These are phyloP conservation scores for Globisporangium cystogenes DNA, from an alignment of 352 stramenopile genomes.

Conservation along the genomic window DNA sequence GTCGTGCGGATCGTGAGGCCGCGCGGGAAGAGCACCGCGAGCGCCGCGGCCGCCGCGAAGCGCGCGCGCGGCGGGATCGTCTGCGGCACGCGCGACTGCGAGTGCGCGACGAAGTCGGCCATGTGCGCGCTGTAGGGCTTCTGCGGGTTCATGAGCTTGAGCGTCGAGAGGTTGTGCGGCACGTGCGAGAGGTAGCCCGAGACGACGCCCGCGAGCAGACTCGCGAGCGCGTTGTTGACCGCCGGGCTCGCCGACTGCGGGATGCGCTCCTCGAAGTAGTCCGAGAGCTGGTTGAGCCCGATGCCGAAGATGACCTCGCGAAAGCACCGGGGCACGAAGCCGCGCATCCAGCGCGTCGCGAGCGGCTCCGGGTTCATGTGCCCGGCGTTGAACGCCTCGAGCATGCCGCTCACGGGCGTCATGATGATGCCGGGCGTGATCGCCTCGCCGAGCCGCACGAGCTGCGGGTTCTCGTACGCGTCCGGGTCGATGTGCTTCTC, in stretches of 20 bases:
- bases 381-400: slow-evolving; percentile 91
- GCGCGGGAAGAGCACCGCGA: slow-evolving; percentile 85
- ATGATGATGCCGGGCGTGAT: slow-evolving; percentile 90
- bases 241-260: slow-evolving; percentile 55
- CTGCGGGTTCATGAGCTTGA: slow-evolving; percentile 93
- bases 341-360: slow-evolving; percentile 85
- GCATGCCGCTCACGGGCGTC: slow-evolving; percentile 89
- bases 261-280: slow-evolving; percentile 92
- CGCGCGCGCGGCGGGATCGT: slow-evolving; percentile 69
- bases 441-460: slow-evolving; percentile 74
- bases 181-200: slow-evolving; percentile 93
- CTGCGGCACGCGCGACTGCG: slow-evolving; percentile 72
- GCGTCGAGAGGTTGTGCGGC: slow-evolving; percentile 94
- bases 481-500: slow-evolving; percentile 85
- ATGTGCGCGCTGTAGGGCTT: slow-evolving; percentile 83
- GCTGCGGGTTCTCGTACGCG: slow-evolving; percentile 73
- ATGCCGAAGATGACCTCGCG: slow-evolving; percentile 94
- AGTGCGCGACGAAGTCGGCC: slow-evolving; percentile 79
- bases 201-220: slow-evolving; percentile 85
- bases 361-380: slow-evolving; percentile 92
- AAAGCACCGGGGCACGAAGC: slow-evolving; percentile 74
- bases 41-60: slow-evolving; percentile 53
- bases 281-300: slow-evolving; percentile 91
- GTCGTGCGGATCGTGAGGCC: slow-evolving; percentile 86
- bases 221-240: slow-evolving; percentile 86